phyloP scores from a whole-genome alignment of 176 grass and related monocot species.

The Stipa capillata region DNA sequence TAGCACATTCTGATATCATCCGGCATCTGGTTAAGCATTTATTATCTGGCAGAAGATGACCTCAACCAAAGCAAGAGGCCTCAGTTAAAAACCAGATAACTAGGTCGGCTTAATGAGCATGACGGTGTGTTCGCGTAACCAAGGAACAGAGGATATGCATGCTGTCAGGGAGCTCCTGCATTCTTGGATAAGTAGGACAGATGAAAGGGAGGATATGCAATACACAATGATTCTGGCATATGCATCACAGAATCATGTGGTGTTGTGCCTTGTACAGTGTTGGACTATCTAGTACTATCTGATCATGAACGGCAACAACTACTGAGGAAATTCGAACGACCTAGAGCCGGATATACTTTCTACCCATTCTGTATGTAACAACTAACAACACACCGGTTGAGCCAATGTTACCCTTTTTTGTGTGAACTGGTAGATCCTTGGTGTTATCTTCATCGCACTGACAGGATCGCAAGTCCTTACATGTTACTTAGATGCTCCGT shows the following conservation, averaged over 20 bases:
- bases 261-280: background rate
- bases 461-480: too few relatives aligned
- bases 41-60: background rate
- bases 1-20: background rate
- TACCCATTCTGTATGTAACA: too few relatives aligned
- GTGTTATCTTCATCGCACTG: background rate
- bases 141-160: background rate
- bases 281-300: background rate
- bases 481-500: too few relatives aligned
- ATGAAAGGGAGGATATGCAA: background rate
- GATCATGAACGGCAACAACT: background rate
- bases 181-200: constrained; percentile 4
- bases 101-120: too few relatives aligned
- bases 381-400: too few relatives aligned
- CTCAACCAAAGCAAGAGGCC: background rate
- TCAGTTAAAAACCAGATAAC: too few relatives aligned
- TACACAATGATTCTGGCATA: constrained; percentile 11
- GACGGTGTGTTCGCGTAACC: background rate
- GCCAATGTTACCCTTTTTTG: too few relatives aligned
- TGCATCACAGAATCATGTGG: background rate
- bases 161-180: background rate
- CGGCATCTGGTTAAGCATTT: background rate
- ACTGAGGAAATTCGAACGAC: too few relatives aligned
- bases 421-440: too few relatives aligned
- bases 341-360: too few relatives aligned